Base-by-base conservation (phyloP, 2,329 filamentous ascomycete genomes). In the Hawksworthiomyces lignivorus region DNA sequence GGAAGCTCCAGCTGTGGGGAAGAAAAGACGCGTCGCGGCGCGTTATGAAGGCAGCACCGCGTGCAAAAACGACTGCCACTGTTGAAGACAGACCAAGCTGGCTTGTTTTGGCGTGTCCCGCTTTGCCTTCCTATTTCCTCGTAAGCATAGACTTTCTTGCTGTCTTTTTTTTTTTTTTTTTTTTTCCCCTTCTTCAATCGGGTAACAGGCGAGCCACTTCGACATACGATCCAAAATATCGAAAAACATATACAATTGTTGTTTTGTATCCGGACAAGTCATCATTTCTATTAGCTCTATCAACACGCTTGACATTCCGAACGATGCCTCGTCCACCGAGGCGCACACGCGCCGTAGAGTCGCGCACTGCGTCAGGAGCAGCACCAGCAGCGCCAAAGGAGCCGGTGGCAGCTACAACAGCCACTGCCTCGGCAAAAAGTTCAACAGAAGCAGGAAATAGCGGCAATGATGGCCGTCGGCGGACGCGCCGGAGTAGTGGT, bases 391-490 rank as follows among this genome's bases (percentile, higher is more conserved):
- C 28, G 22, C 17, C 18, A 9, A 26, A 12, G 20, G 39, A 35
- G n/a, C 32, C 7, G n/a, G 26, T 6, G 11, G 7, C 17, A 17
- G 31, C 26, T 15, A 41, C 28, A 19, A 38, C 39, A 39, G 38
- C 36, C 18, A 39, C 26, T 35, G 45, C 29, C 36, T n/a, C 40
- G 30, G 39, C 39, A 46, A 38, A 29, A 56, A 53, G 39, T 52
- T 61, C 41, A 56, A 58, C 33, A 56, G 60, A 52, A 55, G 54
- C 41, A 51, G 59, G 24, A 59, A 59, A 47, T 56, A 61, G n/a
- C 21, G 21, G 39, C 51, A 28, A 48, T 47, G 9, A 39, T 44
- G 7, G 30, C 36, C 21, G 44, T 18, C 20, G 43, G 29, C 34
- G 42, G 42, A 39, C 49, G 48, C 32, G 42, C 43, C 31, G 41